Evolutionary conservation across 2,329 filamentous ascomycete species (phyloP), one percentile per base, ranked within the genome.

Genomic region (Epicoccum nigrum): DNA sequence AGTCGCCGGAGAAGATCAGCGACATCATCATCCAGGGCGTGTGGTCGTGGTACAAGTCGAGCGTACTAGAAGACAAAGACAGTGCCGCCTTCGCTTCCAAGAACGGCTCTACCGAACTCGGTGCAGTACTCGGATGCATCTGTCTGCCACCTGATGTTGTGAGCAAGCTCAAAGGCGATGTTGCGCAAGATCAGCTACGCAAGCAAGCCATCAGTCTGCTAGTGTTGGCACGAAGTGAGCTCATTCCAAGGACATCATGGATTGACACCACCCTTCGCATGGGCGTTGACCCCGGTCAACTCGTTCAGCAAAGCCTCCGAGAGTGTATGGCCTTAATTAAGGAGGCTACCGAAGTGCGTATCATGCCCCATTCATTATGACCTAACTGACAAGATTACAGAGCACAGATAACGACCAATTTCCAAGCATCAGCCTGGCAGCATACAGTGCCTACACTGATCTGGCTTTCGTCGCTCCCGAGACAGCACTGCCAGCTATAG

Each of bases 381-480:
- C 6, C n/a, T 49, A 11, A 48, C 54, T 60, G 27, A 56, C 19
- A 1, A 7, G n/a, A 27, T 21, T 4, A 19, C 28, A 69, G 66
- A 56, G 60, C 31, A 54, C 54, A 9, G 51, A 61, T 11, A 68
- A 68, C 33, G 50, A 59, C 8, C 48, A 40, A 12, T 68, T 68
- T 17, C 64, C 69, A 2, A 55, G 43, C 3, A 77, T 90, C 34
- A 86, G 85, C 64, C 75, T 78, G 32, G 93, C 93, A 44, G 89
- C 93, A 3, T 95, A 87, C 72, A 86, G 86, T 61, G 91, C 93
- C 7, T 90, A 90, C 9, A 92, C 92, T 30, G 94, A 97, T 66
- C 80, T 99, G 51, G 92, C 90, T 3, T 99, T 99, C 67, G 91
- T 99, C 20, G 89, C 93, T 4, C 94, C 94, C 0, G 89, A 94